Percentiles rank a stretch among this genome's conserved stretches.
These are phyloP conservation scores for Globisporangium yorkense DNA, from an alignment of 352 stramenopile species.

Conservation along the genomic window DNA sequence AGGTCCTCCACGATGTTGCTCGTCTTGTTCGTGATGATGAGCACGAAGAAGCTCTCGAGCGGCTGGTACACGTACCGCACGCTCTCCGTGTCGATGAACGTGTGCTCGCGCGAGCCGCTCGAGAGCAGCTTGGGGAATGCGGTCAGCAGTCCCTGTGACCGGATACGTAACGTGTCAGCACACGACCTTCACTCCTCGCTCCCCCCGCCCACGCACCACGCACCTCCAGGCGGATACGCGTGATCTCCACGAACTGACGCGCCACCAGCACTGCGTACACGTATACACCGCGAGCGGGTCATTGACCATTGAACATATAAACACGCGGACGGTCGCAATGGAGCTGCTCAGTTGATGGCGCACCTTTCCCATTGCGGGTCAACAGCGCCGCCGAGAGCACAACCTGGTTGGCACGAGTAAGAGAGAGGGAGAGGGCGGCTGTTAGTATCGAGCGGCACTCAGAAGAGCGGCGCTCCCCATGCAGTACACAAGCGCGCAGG, in stretches of 20 bases:
- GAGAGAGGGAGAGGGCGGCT: slow-evolving; percentile 1
- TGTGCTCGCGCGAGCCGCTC: slow-evolving; percentile 93
- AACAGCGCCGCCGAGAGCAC: slow-evolving; percentile 94
- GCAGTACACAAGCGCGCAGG: neutral
- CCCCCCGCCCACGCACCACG: neutral
- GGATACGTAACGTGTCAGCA: neutral
- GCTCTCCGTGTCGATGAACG: slow-evolving; percentile 98
- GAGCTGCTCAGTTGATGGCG: slow-evolving; percentile 3
- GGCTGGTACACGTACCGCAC: slow-evolving; percentile 99
- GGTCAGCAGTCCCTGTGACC: slow-evolving; percentile 89
- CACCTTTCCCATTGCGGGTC: slow-evolving; percentile 93
- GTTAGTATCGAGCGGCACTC: neutral
- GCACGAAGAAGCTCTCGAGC: slow-evolving; percentile 96
- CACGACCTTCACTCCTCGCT: neutral
- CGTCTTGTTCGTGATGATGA: slow-evolving; percentile 99
- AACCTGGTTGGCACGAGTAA: slow-evolving; percentile 53
- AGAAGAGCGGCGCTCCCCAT: no score
- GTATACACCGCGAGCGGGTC: neutral
- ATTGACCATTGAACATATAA: neutral
- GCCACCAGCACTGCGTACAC: slow-evolving; percentile 86
- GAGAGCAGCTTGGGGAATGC: slow-evolving; percentile 98
- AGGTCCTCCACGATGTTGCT: slow-evolving; percentile 99
- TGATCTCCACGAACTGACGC: slow-evolving; percentile 99
- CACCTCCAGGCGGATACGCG: slow-evolving; percentile 95
- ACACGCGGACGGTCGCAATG: neutral